These are phyloP conservation scores for Murraya paniculata DNA, from an alignment of 345 rosid species.

Conservation along the genomic window DNA sequence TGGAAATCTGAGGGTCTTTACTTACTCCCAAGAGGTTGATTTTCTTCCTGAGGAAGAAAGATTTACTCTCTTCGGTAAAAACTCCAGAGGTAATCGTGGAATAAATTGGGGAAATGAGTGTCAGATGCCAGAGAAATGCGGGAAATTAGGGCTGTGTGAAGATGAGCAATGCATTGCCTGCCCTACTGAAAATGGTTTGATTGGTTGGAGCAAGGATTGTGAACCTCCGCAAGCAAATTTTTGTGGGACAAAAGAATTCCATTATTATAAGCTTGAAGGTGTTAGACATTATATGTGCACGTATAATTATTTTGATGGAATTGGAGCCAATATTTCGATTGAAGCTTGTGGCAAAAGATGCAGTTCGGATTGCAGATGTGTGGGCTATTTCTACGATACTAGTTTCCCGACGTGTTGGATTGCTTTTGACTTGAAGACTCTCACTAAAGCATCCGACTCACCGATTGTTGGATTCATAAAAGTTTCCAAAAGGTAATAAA, in stretches of 20 bases:
- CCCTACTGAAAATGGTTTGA: conserved; percentile 34
- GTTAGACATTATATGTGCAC: conserved; percentile 49
- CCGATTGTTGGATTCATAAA: conserved; percentile 30
- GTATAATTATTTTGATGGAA: conserved; percentile 32
- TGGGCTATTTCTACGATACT: conserved; percentile 30
- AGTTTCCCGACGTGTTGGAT: conserved; percentile 44
- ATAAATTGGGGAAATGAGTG: conserved; percentile 30
- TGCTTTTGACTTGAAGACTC: conserved; percentile 52
- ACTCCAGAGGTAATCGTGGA: neutral
- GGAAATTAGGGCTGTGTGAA: conserved; percentile 45
- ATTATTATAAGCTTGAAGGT: conserved; percentile 47
- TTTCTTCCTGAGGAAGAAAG: conserved; percentile 39
- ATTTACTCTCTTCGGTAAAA: conserved; percentile 34
- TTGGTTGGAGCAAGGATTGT: conserved; percentile 47
- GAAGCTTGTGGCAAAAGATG: conserved; percentile 51
- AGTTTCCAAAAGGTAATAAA: conserved; percentile 17
- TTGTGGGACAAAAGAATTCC: conserved; percentile 29
- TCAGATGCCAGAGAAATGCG: conserved; percentile 39
- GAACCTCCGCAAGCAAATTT: conserved; percentile 20
- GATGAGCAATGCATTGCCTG: conserved; percentile 54
- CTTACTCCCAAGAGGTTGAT: conserved; percentile 34
- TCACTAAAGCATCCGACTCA: conserved; percentile 24
- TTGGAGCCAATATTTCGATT: conserved; percentile 31
- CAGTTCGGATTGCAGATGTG: conserved; percentile 50
- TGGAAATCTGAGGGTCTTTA: conserved; percentile 43